Evolutionary conservation across 306 rosid genomes (phyloP).

Genomic region (Fragaria vesca): DNA sequence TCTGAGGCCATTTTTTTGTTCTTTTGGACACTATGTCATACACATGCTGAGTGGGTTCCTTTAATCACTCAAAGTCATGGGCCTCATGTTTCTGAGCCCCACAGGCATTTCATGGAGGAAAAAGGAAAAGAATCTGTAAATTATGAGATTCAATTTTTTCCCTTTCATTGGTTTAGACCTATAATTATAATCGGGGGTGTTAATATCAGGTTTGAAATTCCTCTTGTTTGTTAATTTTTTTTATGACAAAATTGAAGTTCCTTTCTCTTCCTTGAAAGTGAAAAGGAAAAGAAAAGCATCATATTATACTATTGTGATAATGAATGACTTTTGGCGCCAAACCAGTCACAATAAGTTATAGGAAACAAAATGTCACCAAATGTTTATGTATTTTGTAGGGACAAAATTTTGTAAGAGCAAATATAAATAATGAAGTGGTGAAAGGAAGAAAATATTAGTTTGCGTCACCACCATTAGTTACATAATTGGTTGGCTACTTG

Average conservation of each 20-base stretch:
- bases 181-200: conserved; percentile 27
- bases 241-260: not conserved
- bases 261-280: not conserved
- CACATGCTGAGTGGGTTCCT: conserved; percentile 23
- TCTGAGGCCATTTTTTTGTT: conserved; percentile 9
- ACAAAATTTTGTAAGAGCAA: no score
- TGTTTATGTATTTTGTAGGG: no score
- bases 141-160: conserved; percentile 37
- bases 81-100: conserved; percentile 34
- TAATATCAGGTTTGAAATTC: not conserved
- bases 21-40: not conserved
- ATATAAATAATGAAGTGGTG: no score
- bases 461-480: not conserved
- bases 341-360: no score
- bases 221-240: not conserved
- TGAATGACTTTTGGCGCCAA: no score
- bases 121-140: conserved; percentile 39
- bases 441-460: no score
- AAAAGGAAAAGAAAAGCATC: no score
- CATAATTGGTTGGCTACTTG: no score
- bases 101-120: conserved; percentile 45
- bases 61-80: conserved; percentile 26
- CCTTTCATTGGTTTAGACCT: conserved; percentile 25
- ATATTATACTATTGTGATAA: no score
- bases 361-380: no score